Conservation (phyloP, 768 basidiomycete species). For the Cystofilobasidium bisporidii region DNA sequence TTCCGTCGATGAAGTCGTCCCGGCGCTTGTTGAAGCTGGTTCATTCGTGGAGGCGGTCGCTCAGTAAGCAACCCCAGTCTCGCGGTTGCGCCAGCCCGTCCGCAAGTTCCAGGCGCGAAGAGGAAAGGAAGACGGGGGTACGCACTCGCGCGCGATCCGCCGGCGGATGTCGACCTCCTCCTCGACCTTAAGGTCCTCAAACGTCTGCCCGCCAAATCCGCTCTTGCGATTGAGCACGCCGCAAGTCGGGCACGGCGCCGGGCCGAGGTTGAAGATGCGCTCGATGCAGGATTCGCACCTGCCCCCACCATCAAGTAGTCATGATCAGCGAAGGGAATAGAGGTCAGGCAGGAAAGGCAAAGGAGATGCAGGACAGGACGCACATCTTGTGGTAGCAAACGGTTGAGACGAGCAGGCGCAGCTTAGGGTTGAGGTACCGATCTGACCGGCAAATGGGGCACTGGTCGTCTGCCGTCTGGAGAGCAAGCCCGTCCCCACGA, state of each 20-base stretch:
- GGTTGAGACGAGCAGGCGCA: slow-evolving; percentile 83
- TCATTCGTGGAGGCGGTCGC: too few species aligned
- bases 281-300: slow-evolving; percentile 99
- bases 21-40: slow-evolving; percentile 89
- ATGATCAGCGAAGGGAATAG: too few species aligned
- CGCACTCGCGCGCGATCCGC: slow-evolving; percentile 79
- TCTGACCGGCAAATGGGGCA: slow-evolving; percentile 98
- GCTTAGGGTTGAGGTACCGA: slow-evolving; percentile 85
- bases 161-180: slow-evolving; percentile 85
- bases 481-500: too few species aligned
- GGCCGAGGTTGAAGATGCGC: slow-evolving; percentile 85
- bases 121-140: slow-evolving; percentile 10
- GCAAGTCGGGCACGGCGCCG: slow-evolving; percentile 92
- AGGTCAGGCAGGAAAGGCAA: too few species aligned
- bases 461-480: slow-evolving; percentile 58
- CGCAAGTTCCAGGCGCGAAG: too few species aligned
- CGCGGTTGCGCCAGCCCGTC: background rate
- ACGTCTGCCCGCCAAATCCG: slow-evolving; percentile 90
- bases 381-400: slow-evolving; percentile 96
- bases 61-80: background rate
- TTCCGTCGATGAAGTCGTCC: slow-evolving; percentile 74
- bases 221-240: slow-evolving; percentile 75
- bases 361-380: slow-evolving; percentile 17
- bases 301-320: too few species aligned
- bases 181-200: slow-evolving; percentile 83